Evolutionary conservation across 1,284 basidiomycete genomes (phyloP).

Genomic region (Cutaneotrichosporon sp.): DNA sequence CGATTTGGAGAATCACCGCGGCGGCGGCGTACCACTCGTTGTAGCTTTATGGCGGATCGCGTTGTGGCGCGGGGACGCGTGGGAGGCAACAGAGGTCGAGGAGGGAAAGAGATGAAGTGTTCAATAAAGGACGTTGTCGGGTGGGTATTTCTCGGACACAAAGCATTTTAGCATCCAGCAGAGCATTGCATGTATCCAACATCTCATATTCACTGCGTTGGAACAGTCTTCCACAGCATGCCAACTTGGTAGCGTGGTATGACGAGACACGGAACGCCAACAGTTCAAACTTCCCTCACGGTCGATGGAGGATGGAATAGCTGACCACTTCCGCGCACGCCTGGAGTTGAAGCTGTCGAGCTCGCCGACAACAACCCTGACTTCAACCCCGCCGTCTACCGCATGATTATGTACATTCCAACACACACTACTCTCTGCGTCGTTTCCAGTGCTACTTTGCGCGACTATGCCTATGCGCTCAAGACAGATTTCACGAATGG

Average conservation of each 20-base stretch:
- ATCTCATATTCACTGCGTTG: no score
- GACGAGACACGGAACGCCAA: not conserved
- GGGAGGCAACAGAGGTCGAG: constrained; percentile 3
- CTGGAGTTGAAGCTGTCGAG: no score
- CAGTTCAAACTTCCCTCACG: no score
- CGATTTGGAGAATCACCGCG: not conserved
- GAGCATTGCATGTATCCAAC: no score
- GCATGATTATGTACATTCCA: constrained; percentile 47
- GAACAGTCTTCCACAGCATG: no score
- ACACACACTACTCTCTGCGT: not conserved
- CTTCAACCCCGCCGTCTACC: not conserved
- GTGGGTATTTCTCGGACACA: no score
- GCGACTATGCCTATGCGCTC: not conserved
- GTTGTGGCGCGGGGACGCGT: constrained; percentile 19
- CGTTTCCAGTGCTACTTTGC: not conserved
- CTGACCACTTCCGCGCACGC: no score
- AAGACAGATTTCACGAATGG: not conserved
- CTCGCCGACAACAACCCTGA: no score
- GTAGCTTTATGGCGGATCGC: constrained; percentile 18
- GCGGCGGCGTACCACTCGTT: constrained; percentile 9
- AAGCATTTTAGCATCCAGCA: no score
- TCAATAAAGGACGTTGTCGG: no score
- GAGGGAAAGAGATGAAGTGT: not conserved
- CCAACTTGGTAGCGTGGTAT: not conserved
- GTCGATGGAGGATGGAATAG: no score